These are phyloP conservation scores for Claviceps capensis DNA, from an alignment of 2,329 filamentous ascomycete species.

Conservation along the genomic window DNA sequence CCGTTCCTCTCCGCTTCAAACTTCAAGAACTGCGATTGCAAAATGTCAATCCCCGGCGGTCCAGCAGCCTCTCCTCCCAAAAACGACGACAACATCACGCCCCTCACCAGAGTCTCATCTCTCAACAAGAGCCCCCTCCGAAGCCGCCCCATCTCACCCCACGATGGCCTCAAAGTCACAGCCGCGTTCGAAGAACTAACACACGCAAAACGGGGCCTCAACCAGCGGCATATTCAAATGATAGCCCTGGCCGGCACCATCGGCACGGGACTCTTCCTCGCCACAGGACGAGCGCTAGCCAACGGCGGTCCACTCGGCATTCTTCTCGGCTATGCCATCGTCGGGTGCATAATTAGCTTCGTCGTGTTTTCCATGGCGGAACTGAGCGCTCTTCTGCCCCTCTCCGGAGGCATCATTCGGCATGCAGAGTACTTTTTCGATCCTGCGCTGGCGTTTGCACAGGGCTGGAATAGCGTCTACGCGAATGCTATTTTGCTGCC, in stretches of 20 bases:
- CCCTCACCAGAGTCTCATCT: no score
- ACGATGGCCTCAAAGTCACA: not conserved
- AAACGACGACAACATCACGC: not conserved
- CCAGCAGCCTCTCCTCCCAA: not conserved
- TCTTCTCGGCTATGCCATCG: conserved; percentile 37
- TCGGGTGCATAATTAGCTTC: conserved; percentile 35
- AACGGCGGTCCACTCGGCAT: conserved; percentile 42
- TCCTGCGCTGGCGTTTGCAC: conserved; percentile 36
- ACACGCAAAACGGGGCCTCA: conserved; percentile 2
- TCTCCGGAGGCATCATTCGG: conserved; percentile 50
- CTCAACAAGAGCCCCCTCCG: no score
- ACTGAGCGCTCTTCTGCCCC: conserved; percentile 43
- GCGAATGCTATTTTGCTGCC: conserved; percentile 35
- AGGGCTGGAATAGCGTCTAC: conserved; percentile 40
- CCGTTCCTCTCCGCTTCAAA: no score
- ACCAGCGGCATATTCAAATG: conserved; percentile 33
- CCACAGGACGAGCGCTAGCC: conserved; percentile 45
- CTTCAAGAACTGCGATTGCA: no score
- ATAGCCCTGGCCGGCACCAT: conserved; percentile 33
- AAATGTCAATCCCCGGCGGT: no score
- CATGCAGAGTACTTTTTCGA: conserved; percentile 48
- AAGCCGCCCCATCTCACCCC: not conserved
- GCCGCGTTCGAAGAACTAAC: conserved; percentile 5
- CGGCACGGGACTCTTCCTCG: conserved; percentile 57
- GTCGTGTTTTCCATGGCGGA: conserved; percentile 46